These are phyloP conservation scores for Oryza coarctata DNA, from an alignment of 176 grass and related monocot genomes.

Conservation along the genomic window DNA sequence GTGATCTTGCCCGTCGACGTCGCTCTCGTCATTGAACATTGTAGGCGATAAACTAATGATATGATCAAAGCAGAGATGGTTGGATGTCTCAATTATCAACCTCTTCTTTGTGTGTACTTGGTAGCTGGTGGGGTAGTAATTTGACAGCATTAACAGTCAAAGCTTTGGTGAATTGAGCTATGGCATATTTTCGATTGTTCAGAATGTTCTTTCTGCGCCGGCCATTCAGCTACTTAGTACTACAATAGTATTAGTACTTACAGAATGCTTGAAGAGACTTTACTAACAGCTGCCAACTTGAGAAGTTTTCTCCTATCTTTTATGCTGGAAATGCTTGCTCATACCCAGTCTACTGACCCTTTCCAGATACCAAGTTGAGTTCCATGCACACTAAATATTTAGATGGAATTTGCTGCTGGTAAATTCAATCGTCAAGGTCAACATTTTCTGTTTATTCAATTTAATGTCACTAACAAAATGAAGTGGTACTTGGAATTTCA, in stretches of 20 bases:
- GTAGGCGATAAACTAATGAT: conserved; percentile 37
- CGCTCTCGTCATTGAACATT: conserved; percentile 20
- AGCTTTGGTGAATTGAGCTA: not conserved
- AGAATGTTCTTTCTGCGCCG: not conserved
- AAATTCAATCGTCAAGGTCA: not conserved
- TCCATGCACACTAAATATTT: not conserved
- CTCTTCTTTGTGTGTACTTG: not conserved
- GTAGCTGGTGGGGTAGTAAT: not conserved
- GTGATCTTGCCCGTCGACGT: conserved; percentile 25
- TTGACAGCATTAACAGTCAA: conserved; percentile 9
- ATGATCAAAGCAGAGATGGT: conserved; percentile 34
- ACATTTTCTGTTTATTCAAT: not conserved
- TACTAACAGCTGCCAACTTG: not conserved
- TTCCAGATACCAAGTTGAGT: not conserved
- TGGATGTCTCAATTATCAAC: conserved; percentile 14
- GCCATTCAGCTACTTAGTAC: not conserved
- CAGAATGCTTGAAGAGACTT: conserved; percentile 14
- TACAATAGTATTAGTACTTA: no score
- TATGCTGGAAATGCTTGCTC: not conserved
- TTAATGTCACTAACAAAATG: conserved; percentile 7
- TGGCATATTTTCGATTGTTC: not conserved
- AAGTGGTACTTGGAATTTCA: not conserved
- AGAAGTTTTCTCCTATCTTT: not conserved
- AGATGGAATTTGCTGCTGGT: not conserved
- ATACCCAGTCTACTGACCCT: not conserved